A percentile compares a stretch with the other conserved stretches of the same genome.
These are phyloP conservation scores for Aspergillus bertholletiae DNA, from an alignment of 495 filamentous ascomycete species.

Conservation along the genomic window DNA sequence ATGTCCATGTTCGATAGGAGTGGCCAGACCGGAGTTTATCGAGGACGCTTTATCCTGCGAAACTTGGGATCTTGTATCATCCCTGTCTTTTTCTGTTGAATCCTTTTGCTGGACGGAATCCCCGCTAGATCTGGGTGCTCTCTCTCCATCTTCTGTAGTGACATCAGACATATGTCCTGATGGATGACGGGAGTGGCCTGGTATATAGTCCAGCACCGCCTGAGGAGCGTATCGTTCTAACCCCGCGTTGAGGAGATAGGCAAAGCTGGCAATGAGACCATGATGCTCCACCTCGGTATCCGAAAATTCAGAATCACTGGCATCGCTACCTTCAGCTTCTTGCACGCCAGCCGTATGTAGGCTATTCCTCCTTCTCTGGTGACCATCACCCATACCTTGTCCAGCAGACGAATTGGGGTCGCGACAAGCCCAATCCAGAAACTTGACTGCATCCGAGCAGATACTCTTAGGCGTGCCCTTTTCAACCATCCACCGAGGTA, in stretches of 20 bases:
- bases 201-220: conserved; percentile 48
- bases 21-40: conserved; percentile 18
- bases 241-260: conserved; percentile 36
- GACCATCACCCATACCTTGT: not conserved
- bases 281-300: conserved; percentile 29
- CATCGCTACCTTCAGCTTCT: conserved; percentile 10
- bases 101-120: conserved; percentile 1
- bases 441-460: conserved; percentile 75
- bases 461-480: conserved; percentile 85
- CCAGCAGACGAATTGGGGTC: conserved; percentile 31
- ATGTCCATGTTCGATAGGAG: conserved; percentile 19
- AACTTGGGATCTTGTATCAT: conserved; percentile 23
- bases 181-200: conserved; percentile 25
- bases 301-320: conserved; percentile 12
- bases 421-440: conserved; percentile 76
- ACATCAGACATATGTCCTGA: conserved; percentile 23
- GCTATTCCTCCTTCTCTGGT: conserved; percentile 5
- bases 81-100: conserved; percentile 19
- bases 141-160: not conserved
- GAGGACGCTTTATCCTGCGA: conserved; percentile 23
- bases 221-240: conserved; percentile 42
- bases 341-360: conserved; percentile 5
- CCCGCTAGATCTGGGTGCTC: not conserved
- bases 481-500: conserved; percentile 93
- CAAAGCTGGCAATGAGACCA: conserved; percentile 44